Base-by-base conservation (phyloP, 2,329 filamentous ascomycete species). In the Trichophyton verrucosum region DNA sequence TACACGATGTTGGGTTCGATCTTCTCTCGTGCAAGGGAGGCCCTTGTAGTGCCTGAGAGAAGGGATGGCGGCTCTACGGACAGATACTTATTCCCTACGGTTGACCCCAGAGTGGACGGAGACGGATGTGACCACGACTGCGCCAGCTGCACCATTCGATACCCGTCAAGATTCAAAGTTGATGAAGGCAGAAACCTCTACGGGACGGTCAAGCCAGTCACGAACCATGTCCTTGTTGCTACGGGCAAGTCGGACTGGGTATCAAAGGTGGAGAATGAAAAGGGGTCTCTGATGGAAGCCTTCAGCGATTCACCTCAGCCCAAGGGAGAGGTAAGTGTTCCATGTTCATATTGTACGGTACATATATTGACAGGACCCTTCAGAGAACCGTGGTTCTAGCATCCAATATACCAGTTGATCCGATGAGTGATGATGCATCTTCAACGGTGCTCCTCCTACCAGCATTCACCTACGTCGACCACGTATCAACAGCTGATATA, bases 231-330 rank as follows among this genome's bases (percentile, higher is more conserved):
- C 64, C 78, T 99, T 33, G 90, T 97, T 15, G 94, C 89, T 27
- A 99, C 94, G 13, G 89, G 91, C 62, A 96, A 96, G 82, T 82
- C 86, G 24, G 94, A 99, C 75, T 99, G 94, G 94, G 87, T 91
- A 69, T 77, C 89, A 62, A 87, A 95, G 76, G 89, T 96, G 47
- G 84, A 83, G 61, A 88, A 96, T 70, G 92, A 96, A 78, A 86
- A 88, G 74, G 88, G 87, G 3, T 90, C 86, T 70, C 81, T 92
- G 40, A 92, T 92, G 88, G 80, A 89, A 76, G 88, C 87, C 1
- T 81, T 91, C 66, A 80, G 74, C 58, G 71, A 71, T n/a, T 74
- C 73, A 1, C 51, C 75, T 11, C 44, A 47, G 44, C 6, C 44
- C 6, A 24, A 24, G 44, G 44, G 20, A 24, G 44, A 47, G 20